phyloP scores from a whole-genome alignment of 345 rosid genomes.

The Hirschfeldia incana region DNA sequence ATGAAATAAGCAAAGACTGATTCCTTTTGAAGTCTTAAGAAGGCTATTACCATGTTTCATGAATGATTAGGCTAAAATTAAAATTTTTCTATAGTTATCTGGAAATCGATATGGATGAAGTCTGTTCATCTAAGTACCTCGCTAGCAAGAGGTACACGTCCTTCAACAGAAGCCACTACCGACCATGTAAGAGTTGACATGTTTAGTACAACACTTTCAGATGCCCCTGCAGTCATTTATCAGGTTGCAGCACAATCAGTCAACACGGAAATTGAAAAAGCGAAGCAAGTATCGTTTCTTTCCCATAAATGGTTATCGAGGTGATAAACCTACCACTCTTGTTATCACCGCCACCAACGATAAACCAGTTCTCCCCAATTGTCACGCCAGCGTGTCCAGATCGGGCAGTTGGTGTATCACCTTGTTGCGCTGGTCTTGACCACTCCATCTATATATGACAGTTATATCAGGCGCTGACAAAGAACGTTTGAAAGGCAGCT shows the following conservation, averaged over 20 bases:
- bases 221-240: not conserved
- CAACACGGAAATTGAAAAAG: not conserved
- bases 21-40: not conserved
- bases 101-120: too few relatives aligned
- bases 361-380: not conserved
- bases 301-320: not conserved
- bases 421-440: not conserved
- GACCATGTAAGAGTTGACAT: constrained; percentile 1
- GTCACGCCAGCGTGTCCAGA: not conserved
- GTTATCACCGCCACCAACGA: not conserved
- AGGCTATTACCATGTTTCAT: not conserved
- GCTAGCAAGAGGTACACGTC: not conserved
- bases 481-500: not conserved
- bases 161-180: not conserved
- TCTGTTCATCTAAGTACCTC: not conserved
- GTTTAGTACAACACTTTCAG: not conserved
- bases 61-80: not conserved
- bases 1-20: not conserved
- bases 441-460: not conserved
- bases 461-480: not conserved
- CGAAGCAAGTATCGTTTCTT: not conserved
- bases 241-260: not conserved
- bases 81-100: not conserved
- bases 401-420: not conserved
- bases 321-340: not conserved